Evolutionary conservation across 2,329 filamentous ascomycete species (phyloP).

Genomic region (Raffaelea arxii): DNA sequence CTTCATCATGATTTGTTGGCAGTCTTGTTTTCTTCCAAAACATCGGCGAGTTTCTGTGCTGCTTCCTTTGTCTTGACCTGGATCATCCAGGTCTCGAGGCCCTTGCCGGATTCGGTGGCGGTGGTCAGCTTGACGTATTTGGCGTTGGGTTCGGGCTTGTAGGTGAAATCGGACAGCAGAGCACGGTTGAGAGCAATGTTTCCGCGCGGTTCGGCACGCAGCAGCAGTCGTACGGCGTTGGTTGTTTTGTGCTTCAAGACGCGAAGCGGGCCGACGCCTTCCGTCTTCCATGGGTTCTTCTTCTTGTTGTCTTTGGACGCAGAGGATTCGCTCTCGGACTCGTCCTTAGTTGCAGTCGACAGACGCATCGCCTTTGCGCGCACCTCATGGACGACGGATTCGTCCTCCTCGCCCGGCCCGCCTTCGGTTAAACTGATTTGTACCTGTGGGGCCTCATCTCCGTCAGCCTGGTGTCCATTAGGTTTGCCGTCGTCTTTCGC

Average conservation of each 20-base stretch:
- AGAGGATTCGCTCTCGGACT: constrained; percentile 34
- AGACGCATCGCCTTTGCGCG: constrained; percentile 61
- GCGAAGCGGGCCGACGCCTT: constrained; percentile 63
- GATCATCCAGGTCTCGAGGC: constrained; percentile 60
- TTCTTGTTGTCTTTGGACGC: constrained; percentile 33
- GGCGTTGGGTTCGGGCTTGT: constrained; percentile 42
- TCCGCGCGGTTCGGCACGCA: constrained; percentile 67
- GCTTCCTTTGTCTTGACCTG: constrained; percentile 57
- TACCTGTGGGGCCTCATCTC: constrained; percentile 51
- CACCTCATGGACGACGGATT: constrained; percentile 60
- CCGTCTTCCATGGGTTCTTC: constrained; percentile 53
- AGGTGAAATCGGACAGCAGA: constrained; percentile 51
- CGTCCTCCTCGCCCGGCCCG: constrained; percentile 61
- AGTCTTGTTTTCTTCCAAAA: constrained; percentile 43
- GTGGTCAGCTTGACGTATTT: constrained; percentile 53
- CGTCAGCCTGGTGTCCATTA: constrained; percentile 36
- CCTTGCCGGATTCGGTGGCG: constrained; percentile 46
- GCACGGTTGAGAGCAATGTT: constrained; percentile 63
- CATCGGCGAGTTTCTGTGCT: constrained; percentile 41
- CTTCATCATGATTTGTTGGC: constrained; percentile 34
- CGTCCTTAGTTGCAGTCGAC: constrained; percentile 33
- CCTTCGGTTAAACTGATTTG: constrained; percentile 61
- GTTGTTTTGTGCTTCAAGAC: constrained; percentile 66
- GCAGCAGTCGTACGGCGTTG: constrained; percentile 54
- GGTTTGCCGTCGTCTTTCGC: constrained; percentile 28